Base-by-base conservation (phyloP, 192 early-diverging fungal species). In the Pilaira anomala region DNA sequence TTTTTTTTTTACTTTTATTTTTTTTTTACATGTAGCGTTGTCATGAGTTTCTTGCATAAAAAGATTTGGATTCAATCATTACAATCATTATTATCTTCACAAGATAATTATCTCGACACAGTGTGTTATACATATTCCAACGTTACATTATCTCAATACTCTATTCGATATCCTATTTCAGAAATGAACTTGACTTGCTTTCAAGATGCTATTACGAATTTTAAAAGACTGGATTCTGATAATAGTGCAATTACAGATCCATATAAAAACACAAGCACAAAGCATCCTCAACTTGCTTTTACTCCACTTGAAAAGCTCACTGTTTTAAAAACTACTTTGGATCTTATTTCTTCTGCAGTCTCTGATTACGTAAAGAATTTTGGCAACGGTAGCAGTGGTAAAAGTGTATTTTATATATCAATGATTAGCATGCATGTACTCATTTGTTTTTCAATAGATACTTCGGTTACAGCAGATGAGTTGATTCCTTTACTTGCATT, bases 401-500 rank as follows among this genome's bases (percentile, higher is more conserved):
- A 41, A 12, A 61, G 18, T 40, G 3, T 1, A 0, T 7, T 7
- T 22, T 9, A 11, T 36, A 29, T 55, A 22, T 40, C n/a, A 22
- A 44, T 59, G 19, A 65, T n/a, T n/a, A n/a, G 22, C 13, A 14
- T 18, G 0, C 16, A 14, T 46, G 1, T 46, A 46, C 44, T 46
- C 16, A 46, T 19, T 11, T 19, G 16, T 7, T 26, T 46, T 19
- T 13, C 16, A 13, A 1, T 46, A 52, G 52, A 63, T 52, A 36
- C 75, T 2, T 77, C 72, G 13, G 75, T 83, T 7, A 83, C 82
- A 0, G 77, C 82, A 3, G 82, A 83, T 60, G 79, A 83, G 25
- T 72, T 83, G 54, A 83, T 83, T 29, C 82, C 82, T 21, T 53
- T 83, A 18, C 60, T 79, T 13, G 77, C 79, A n/a, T 74, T 74